Percentiles rank a stretch among this genome's conserved stretches.
Evolutionary conservation across 352 stramenopile species (phyloP).

Genomic region (Globisporangium irregulare): DNA sequence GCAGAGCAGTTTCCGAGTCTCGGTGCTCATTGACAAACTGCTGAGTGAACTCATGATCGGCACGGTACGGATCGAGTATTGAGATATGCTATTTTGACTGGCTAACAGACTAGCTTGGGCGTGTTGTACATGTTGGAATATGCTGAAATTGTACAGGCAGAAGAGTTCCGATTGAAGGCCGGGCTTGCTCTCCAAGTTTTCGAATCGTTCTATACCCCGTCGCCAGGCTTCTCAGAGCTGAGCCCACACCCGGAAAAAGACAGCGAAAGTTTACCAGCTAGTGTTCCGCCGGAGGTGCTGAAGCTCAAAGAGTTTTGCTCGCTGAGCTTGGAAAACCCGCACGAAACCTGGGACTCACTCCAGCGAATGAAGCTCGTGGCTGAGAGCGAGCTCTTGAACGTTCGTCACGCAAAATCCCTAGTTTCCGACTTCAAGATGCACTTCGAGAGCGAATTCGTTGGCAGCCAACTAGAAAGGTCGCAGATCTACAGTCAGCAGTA

Average conservation of each 20-base stretch:
- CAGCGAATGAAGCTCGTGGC: conserved; percentile 14
- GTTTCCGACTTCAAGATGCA: conserved; percentile 20
- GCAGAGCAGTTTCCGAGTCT: conserved; percentile 14
- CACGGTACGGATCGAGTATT: conserved; percentile 3
- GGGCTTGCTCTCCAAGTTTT: conserved; percentile 2
- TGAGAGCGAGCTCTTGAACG: conserved; percentile 6
- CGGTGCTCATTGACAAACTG: conserved; percentile 11
- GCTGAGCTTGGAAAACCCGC: conserved; percentile 5
- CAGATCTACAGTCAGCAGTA: conserved; percentile 9
- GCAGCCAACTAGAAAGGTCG: conserved; percentile 14
- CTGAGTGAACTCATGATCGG: conserved; percentile 18
- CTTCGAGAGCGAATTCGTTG: conserved; percentile 24
- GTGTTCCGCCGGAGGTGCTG: neutral
- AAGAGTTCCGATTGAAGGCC: neutral
- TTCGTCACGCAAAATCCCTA: conserved; percentile 10
- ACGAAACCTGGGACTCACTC: conserved; percentile 15
- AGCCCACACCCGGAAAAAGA: too few relatives aligned
- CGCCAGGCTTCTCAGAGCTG: neutral
- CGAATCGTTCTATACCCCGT: conserved; percentile 11
- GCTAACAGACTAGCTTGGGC: too few relatives aligned
- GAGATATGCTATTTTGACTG: too few relatives aligned
- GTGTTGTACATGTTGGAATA: too few relatives aligned
- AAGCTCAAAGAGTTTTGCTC: conserved; percentile 20
- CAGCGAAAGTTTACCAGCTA: too few relatives aligned
- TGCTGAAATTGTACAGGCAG: neutral